Evolutionary conservation across 805 yeast species (phyloP), one percentile per base, ranked within the genome.

Genomic region (Ogataea glucozyma): DNA sequence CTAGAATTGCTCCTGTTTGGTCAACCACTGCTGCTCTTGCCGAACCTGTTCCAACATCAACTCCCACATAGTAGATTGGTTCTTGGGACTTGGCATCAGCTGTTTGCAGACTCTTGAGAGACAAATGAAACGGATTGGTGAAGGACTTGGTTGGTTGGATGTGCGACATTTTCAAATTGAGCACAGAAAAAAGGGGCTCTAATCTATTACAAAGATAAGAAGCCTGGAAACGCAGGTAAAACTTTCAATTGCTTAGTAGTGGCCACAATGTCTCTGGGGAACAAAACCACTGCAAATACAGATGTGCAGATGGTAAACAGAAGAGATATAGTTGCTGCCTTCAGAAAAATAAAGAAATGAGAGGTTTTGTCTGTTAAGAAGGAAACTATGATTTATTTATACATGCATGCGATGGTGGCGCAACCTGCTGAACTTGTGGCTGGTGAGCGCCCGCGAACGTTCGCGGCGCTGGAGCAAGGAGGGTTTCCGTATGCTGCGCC

Each of bases 1-100:
- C 84, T 38, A 88, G 66, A 40, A 93, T 89, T 32, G 85, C 81
- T 37, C 98, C 98, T 31, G 75, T 70, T 55, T 81, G 77, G 62
- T 90, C 93, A 49, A 91, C 87, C 12, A 93, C 71, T 56, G 96
- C 91, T 4, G 98, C 98, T 51, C 99, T 74, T 5, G 97, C 97
- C 2, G 96, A 86, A 12, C 98, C 99, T 0, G 98, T 90, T n/a
- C 99, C 99, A 19, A 93, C 71, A 35, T 66, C 71, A 20, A 66
- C 71, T 38, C 71, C 71, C 10, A 66, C 64, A 38, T 64, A 66
- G 41, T 61, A 65, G 12, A 65, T 58, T 3, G 65, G 66, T 13
- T 50, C 51, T 6, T 49, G 56, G 26, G 27, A 40, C 4, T 48
- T 58, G 7, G 40, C 24, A 18, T 53, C 57, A 2, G 35, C 26